These are phyloP conservation scores for Hymenoscyphus fraxineus DNA, from an alignment of 2,329 filamentous ascomycete species.

Conservation along the genomic window DNA sequence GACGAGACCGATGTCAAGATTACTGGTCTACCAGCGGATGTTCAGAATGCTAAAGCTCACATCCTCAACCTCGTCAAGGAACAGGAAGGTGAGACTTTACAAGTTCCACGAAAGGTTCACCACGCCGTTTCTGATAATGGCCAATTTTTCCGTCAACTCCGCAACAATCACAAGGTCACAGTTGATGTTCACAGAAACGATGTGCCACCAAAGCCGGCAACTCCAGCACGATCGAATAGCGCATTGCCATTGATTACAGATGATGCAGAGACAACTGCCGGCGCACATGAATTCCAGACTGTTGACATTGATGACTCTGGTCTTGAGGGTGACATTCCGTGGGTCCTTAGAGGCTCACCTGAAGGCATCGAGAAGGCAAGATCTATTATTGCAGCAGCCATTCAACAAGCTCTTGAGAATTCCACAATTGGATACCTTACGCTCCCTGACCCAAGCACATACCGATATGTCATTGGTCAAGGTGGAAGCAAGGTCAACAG, in stretches of 20 bases:
- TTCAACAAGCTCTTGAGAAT: slow-evolving; percentile 67
- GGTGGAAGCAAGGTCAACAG: slow-evolving; percentile 88
- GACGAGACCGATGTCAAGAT: slow-evolving; percentile 83
- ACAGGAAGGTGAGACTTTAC: slow-evolving; percentile 82
- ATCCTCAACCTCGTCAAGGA: slow-evolving; percentile 76
- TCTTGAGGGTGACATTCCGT: slow-evolving; percentile 70
- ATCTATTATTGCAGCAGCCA: slow-evolving; percentile 65
- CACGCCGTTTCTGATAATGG: slow-evolving; percentile 84
- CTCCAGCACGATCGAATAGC: slow-evolving; percentile 53
- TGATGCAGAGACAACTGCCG: slow-evolving; percentile 60
- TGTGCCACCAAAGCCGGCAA: slow-evolving; percentile 64
- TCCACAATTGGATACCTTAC: slow-evolving; percentile 80
- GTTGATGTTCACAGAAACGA: slow-evolving; percentile 85
- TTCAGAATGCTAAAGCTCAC: slow-evolving; percentile 83
- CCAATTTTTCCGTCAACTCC: slow-evolving; percentile 86
- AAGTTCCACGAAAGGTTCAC: slow-evolving; percentile 78
- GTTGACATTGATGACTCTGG: slow-evolving; percentile 56
- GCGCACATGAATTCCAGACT: slow-evolving; percentile 79
- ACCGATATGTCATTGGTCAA: slow-evolving; percentile 85
- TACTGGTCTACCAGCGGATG: slow-evolving; percentile 70
- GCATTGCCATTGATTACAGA: slow-evolving; percentile 91
- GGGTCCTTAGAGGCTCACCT: slow-evolving; percentile 76
- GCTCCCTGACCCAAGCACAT: slow-evolving; percentile 79
- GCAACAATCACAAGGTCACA: slow-evolving; percentile 80
- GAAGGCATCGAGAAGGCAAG: slow-evolving; percentile 83